Evolutionary conservation across 1,284 basidiomycete genomes (phyloP), one percentile per base, ranked within the genome.

Genomic region (Ganoderma sp.): DNA sequence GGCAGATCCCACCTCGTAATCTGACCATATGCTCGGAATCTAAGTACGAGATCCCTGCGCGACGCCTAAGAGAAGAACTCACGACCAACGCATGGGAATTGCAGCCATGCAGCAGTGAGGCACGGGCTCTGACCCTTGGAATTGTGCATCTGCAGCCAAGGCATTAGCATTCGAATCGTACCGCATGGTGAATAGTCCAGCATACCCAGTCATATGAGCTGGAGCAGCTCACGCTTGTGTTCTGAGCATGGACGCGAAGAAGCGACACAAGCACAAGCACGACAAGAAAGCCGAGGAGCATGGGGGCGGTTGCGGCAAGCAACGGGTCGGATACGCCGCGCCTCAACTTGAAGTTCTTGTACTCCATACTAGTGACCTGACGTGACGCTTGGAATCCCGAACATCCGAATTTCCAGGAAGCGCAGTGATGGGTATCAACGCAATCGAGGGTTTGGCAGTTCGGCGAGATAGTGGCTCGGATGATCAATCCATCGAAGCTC

Each of bases 111-210:
- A 3, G 58, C 17, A 3, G 41, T 42, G n/a, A 59, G 39, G n/a
- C 58, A 59, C n/a, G 58, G 58, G 39, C 58, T 59, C n/a, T 59
- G 58, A 14, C n/a, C 39, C 37, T 59, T 41, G 9, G 39, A 22
- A 39, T 59, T 59, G 37, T n/a, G 58, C 58, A 59, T 59, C 58
- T 59, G n/a, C n/a, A 22, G 37, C 19, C 37, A 41, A n/a, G 14
- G 14, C 5, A 9, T 59, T 2, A 59, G 58, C n/a, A 22, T 59
- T 39, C 10, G 8, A 39, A 39, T 39, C 14, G 32, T 25, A 42
- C 9, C 7, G 12, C 12, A 19, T 12, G 41, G 22, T 14, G 58
- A 10, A 41, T 3, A 22, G 5, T 8, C n/a, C n/a, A 9, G 39
- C 57, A 0, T 41, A 59, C 58, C 58, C 58, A 59, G 22, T 59